Evolutionary conservation across 768 basidiomycete genomes (phyloP), one percentile per base, ranked within the genome.

Genomic region (Amanita subjunquillea): DNA sequence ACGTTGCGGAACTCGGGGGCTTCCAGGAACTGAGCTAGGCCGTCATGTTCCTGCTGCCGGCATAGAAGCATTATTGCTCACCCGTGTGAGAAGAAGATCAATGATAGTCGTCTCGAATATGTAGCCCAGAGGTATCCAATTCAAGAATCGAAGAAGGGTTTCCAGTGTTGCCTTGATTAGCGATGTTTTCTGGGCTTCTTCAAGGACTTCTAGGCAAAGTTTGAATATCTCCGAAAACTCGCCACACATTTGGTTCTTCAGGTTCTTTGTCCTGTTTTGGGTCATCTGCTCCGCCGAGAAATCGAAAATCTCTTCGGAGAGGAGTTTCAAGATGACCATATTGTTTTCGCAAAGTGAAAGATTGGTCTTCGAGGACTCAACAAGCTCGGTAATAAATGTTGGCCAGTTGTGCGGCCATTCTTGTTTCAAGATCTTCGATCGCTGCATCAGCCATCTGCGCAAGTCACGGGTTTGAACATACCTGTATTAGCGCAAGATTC

Each of bases 321-420:
- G 78, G 10, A 99, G 77, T 63, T 91, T 90, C 60, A 98, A 77
- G 65, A 99, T 98, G 67, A 92, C 80, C 96, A 99, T 99, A 72
- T 99, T 99, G 78, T 99, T 99, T 72, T 99, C 96, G 77, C 96
- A 98, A 29, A 98, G 79, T 2, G 90, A 85, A 38, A 97, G 80
- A 65, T 93, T 97, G 40, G 91, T 91, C 69, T 95, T 95, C 41
- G 95, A 98, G 6, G 95, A 96, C 59, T 93, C 87, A 54, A 98
- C 93, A 43, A 98, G 88, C 68, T 98, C 94, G 9, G 89, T 83
- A 61, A 97, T 96, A 74, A 97, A 98, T 20, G 80, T 89, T 30
- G 95, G 94, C 96, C 96, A 99, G 63, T 96, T 93, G 66, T 96
- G 91, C 23, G 95, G 95, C 96, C 96, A 99, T 67, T 97, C 96